Base-by-base conservation (phyloP, 2,329 filamentous ascomycete species). In the Botrytis hyacinthi region DNA sequence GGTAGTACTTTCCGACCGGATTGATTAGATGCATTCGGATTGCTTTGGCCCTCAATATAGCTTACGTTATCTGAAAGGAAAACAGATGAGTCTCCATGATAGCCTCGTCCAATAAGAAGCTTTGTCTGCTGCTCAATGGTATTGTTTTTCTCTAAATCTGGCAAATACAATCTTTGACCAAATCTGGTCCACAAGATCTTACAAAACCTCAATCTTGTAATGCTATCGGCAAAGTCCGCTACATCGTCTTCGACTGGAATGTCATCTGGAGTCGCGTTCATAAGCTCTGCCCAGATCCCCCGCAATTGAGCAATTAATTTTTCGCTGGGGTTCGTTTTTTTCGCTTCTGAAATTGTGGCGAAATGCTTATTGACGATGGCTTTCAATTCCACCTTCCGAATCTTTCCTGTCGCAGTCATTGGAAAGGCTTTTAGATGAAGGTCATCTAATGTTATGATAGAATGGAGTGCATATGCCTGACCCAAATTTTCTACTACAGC, bases 311-410 rank as follows among this genome's bases (percentile, higher is more conserved):
- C 9, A 7, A 10, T 46, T 29, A 26, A 22, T 65, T 65, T 29
- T 7, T 35, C 18, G 18, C n/a, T 32, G 5, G 62, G 42, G 18
- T 9, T 14, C 35, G 29, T 46, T 22, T 0, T 20, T 12, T 32
- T n/a, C 10, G 18, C n/a, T 42, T 46, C 42, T 26, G n/a, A 32
- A 14, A 65, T 65, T 46, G 62, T 35, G n/a, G 62, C 42, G 18
- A 46, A 65, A 65, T 65, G 20, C 18, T 26, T 35, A 7, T 65
- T 65, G 16, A 65, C 62, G 29, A 65, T 65, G 2, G 7, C n/a
- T 32, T 65, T 57, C 48, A 69, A 57, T 26, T 29, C 14, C 5
- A 69, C 37, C 48, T 69, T 69, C n/a, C 48, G 66, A 20, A 69
- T 42, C 32, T 69, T 69, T n/a, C 48, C 66, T 4, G 66, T 69